These are phyloP conservation scores for Pseudocercospora crystallina DNA, from an alignment of 2,329 filamentous ascomycete species.

Conservation along the genomic window DNA sequence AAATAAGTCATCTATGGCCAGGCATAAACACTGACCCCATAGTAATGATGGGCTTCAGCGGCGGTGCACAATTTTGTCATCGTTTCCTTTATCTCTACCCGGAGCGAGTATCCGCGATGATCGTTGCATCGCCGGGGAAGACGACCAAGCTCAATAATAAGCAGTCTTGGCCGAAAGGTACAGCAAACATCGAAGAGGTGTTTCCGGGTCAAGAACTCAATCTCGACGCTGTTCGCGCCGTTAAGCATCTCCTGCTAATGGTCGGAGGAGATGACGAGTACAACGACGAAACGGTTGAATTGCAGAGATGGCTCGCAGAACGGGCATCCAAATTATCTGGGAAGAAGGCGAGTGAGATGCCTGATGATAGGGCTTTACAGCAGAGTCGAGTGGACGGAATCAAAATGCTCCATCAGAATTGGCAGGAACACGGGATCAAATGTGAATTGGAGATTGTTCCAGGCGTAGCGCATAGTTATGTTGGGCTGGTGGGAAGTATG, in stretches of 20 bases:
- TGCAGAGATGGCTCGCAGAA: constrained; percentile 9
- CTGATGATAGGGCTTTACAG: not conserved
- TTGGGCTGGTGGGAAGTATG: not conserved
- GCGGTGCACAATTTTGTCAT: constrained; percentile 18
- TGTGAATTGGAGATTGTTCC: constrained; percentile 12
- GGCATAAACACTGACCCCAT: constrained; percentile 8
- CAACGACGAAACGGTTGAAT: constrained; percentile 3
- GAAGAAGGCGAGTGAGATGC: not conserved
- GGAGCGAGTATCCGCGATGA: constrained; percentile 10
- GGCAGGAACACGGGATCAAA: constrained; percentile 12
- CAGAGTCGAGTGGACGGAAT: constrained; percentile 8
- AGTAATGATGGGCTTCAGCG: constrained; percentile 13
- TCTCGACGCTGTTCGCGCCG: constrained; percentile 3
- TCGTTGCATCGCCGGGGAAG: constrained; percentile 12
- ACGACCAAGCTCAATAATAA: constrained; percentile 8
- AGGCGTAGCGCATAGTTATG: constrained; percentile 10
- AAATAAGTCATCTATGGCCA: constrained; percentile 14
- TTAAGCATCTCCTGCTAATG: constrained; percentile 5
- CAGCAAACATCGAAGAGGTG: not conserved
- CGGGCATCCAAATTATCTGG: not conserved
- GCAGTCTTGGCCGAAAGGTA: constrained; percentile 13
- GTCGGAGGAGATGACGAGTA: constrained; percentile 11
- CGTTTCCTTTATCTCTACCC: constrained; percentile 15
- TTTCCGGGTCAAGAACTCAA: constrained; percentile 8
- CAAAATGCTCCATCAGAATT: constrained; percentile 10